Evolutionary conservation across 805 yeast species (phyloP).

Genomic region (Spathaspora boniae): DNA sequence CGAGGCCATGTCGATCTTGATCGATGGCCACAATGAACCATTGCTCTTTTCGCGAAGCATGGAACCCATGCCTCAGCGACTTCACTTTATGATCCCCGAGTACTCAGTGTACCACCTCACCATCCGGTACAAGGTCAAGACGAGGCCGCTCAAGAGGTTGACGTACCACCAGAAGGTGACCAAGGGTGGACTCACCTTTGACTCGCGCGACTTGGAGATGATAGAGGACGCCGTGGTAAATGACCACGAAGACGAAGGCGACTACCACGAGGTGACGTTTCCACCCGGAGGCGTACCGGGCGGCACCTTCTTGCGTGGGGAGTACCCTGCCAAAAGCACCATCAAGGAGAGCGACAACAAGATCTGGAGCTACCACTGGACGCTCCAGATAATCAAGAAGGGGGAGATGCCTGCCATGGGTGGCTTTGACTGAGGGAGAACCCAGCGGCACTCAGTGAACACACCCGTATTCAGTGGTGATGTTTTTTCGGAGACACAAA

Average conservation of each 20-base stretch:
- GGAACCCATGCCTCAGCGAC: slow-evolving; percentile 23
- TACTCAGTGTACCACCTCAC: slow-evolving; percentile 20
- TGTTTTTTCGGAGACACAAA: too few species aligned
- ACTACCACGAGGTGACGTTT: slow-evolving; percentile 18
- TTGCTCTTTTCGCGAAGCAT: slow-evolving; percentile 19
- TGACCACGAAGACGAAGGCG: slow-evolving; percentile 12
- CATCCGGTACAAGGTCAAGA: slow-evolving; percentile 20
- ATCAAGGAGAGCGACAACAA: slow-evolving; percentile 18
- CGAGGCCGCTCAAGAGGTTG: slow-evolving; percentile 18
- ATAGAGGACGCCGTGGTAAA: slow-evolving; percentile 18
- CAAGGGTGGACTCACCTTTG: slow-evolving; percentile 24
- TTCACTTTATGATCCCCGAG: slow-evolving; percentile 26
- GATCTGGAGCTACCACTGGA: slow-evolving; percentile 16
- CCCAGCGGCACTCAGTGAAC: too few species aligned
- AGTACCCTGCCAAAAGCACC: slow-evolving; percentile 20
- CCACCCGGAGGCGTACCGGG: slow-evolving; percentile 29
- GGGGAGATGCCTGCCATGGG: slow-evolving; percentile 13
- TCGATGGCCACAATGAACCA: slow-evolving; percentile 23
- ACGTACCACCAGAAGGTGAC: slow-evolving; percentile 26
- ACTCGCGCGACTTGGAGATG: slow-evolving; percentile 17
- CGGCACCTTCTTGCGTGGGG: slow-evolving; percentile 26
- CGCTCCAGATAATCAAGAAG: slow-evolving; percentile 19
- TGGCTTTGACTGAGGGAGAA: slow-evolving; percentile 7
- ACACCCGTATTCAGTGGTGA: too few species aligned
- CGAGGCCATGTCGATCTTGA: slow-evolving; percentile 21